These are phyloP conservation scores for Rhizopus stolonifer DNA, from an alignment of 371 early-diverging fungal species.

Conservation along the genomic window DNA sequence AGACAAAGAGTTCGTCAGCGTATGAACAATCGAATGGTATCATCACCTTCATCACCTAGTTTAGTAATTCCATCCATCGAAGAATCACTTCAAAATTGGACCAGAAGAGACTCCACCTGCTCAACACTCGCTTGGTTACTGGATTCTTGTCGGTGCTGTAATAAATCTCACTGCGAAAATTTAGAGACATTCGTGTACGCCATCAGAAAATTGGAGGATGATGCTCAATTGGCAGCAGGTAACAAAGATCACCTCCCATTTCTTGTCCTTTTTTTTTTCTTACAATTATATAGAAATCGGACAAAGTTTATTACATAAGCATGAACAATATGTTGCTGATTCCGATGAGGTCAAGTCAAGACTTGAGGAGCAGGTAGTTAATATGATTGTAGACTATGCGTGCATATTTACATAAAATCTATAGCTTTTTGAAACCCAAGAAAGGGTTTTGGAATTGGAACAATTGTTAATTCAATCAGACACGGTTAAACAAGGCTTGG, in stretches of 20 bases:
- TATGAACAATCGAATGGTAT: not conserved
- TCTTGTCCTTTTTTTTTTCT: slow-evolving; percentile 1
- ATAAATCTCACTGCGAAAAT: slow-evolving; percentile 28
- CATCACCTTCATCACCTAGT: not conserved
- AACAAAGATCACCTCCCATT: slow-evolving; percentile 4
- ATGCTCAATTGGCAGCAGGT: slow-evolving; percentile 51
- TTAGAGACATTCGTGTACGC: slow-evolving; percentile 26
- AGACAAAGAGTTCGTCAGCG: not conserved
- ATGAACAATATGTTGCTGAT: slow-evolving; percentile 37
- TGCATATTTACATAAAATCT: not conserved
- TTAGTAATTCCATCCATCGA: slow-evolving; percentile 21
- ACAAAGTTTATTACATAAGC: slow-evolving; percentile 44
- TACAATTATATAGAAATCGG: slow-evolving; percentile 37
- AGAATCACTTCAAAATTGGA: slow-evolving; percentile 45
- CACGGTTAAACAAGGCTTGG: slow-evolving; percentile 23
- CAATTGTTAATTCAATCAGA: slow-evolving; percentile 36
- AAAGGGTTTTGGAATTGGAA: slow-evolving; percentile 28
- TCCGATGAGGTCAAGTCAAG: slow-evolving; percentile 25
- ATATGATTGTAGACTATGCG: not conserved
- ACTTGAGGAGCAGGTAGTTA: slow-evolving; percentile 40
- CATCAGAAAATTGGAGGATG: slow-evolving; percentile 41
- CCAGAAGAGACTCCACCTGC: slow-evolving; percentile 25
- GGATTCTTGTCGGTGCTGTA: slow-evolving; percentile 39
- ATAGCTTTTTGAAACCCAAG: slow-evolving; percentile 19
- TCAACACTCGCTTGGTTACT: slow-evolving; percentile 9